Evolutionary conservation across 1,284 basidiomycete genomes (phyloP), one percentile per base, ranked within the genome.

Genomic region (Coniophora puteana): DNA sequence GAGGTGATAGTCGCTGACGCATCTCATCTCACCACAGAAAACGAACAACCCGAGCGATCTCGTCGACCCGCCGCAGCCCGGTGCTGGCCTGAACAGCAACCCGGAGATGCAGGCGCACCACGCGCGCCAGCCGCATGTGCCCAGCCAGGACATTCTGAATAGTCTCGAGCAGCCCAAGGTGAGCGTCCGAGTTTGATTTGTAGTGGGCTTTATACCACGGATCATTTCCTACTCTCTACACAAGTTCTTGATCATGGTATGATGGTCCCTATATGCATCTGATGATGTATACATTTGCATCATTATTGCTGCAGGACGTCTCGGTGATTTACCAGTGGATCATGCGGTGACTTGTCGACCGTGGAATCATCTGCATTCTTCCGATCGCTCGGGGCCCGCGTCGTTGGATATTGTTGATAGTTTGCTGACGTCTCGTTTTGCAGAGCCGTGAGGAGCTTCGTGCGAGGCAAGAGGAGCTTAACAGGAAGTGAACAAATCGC

Each of bases 41-140:
- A 61, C 67, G 2, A 76, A 76, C 45, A 59, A 76, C 38, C 74
- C 74, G 2, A 54, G 61, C 5, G 74, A 76, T 44, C 62, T 74
- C 37, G 36, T 34, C 49, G 48, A 61, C 26, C 46, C 52, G 7
- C 56, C 60, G 30, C 57, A 60, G 45, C 53, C 50, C 8, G 67
- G 62, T n/a, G 59, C 56, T 3, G 66, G 64, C 4, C 41, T 72
- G 43, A 63, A 48, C 46, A 47, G 43, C 26, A 50, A 62, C 31
- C 54, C 60, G 1, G 54, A 45, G 3, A 31, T 55, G 8, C 42
- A 51, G 28, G 72, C 67, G 10, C 66, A 69, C 51, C 62, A 70
- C 23, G 69, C 71, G n/a, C 61, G 55, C n/a, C 72, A 44, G 1
- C 73, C 73, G 10, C 52, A 72, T 37, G 34, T 75, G 17, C 73